Evolutionary conservation across 345 rosid species (phyloP).

Genomic region (Theobroma cacao): DNA sequence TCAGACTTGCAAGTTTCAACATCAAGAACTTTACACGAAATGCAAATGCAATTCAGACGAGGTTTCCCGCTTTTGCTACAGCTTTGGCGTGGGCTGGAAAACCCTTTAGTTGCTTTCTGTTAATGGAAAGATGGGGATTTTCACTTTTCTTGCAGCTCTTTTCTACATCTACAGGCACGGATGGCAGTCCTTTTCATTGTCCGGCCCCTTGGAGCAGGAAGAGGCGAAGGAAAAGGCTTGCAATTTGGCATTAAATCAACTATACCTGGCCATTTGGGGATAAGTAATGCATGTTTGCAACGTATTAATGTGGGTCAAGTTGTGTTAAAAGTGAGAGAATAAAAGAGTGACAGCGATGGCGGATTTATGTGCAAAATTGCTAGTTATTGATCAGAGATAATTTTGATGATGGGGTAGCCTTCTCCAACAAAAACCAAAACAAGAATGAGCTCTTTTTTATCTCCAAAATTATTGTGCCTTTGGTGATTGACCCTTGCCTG

Average conservation of each 20-base stretch:
- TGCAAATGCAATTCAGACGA: conserved; percentile 10
- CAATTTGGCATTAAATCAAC: neutral
- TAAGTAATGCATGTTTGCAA: neutral
- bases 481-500: neutral
- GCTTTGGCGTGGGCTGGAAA: neutral
- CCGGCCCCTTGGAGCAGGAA: neutral
- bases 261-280: neutral
- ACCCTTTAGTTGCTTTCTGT: neutral
- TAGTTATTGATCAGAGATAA: neutral
- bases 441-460: neutral
- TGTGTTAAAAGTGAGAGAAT: neutral
- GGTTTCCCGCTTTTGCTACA: neutral
- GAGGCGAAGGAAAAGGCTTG: neutral
- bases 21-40: neutral
- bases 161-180: neutral
- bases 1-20: neutral
- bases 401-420: neutral
- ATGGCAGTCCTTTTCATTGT: conserved; percentile 4
- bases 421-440: neutral
- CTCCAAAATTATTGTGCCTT: neutral
- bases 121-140: neutral
- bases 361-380: neutral
- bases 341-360: conserved; percentile 9
- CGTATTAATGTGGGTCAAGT: neutral
- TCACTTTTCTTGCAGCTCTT: neutral